These are phyloP conservation scores for Reticulascus tulasneorum DNA, from an alignment of 2,329 filamentous ascomycete species.

Conservation along the genomic window DNA sequence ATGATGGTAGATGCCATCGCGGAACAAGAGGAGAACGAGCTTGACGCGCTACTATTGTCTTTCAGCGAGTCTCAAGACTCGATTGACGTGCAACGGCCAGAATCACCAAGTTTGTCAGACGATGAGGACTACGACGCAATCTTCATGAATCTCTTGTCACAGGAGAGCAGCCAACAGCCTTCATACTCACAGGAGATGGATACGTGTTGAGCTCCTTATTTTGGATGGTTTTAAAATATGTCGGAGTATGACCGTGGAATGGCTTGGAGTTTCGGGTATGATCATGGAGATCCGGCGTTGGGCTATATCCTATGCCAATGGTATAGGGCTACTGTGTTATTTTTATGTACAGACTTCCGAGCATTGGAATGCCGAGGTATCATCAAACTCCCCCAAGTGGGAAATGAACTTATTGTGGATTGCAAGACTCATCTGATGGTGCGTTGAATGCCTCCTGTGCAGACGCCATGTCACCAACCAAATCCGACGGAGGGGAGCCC, in stretches of 20 bases:
- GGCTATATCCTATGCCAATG: background rate
- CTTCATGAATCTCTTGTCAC: constrained; percentile 62
- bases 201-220: constrained; percentile 28
- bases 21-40: constrained; percentile 50
- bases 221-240: background rate
- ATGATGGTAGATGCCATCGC: constrained; percentile 50
- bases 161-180: constrained; percentile 26
- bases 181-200: constrained; percentile 41
- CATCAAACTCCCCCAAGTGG: constrained; percentile 4
- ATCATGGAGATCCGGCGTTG: background rate
- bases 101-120: constrained; percentile 39
- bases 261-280: constrained; percentile 4
- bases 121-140: constrained; percentile 59
- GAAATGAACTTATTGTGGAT: constrained; percentile 49
- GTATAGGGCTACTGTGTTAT: constrained; percentile 1
- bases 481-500: constrained; percentile 82
- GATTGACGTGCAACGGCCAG: constrained; percentile 20
- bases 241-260: background rate
- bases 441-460: constrained; percentile 67
- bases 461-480: constrained; percentile 85
- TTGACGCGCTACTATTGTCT: constrained; percentile 53
- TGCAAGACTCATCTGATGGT: constrained; percentile 60
- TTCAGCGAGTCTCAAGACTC: constrained; percentile 28
- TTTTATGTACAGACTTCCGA: constrained; percentile 2
- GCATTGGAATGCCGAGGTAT: background rate